Evolutionary conservation across 306 rosid genomes (phyloP), one percentile per base, ranked within the genome.

Genomic region (Cyclanthera cordifolia): DNA sequence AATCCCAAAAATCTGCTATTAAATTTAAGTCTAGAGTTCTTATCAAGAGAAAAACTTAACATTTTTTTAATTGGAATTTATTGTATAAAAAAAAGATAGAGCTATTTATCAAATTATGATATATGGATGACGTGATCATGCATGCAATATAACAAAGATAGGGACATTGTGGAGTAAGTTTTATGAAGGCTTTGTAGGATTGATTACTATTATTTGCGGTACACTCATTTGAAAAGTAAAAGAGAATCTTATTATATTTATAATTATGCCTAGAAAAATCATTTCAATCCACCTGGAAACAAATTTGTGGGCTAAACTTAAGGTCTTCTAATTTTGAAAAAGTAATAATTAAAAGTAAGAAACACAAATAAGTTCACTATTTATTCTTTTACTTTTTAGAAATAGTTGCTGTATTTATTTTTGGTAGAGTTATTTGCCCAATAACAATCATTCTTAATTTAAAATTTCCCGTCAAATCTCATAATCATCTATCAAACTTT

Each of bases 41-140:
- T 34, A 34, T 34, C 41, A 34, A n/a, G n/a, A n/a, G n/a, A n/a
- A n/a, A n/a, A n/a, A 37, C 43, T 37, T 4, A 0, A 3, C 8
- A 0, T 37, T 37, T 37, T 8, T 7, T 34, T 34, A 0, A 34
- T 34, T 34, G 0, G 8, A 1, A 5, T 37, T 52, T 20, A 5
- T 20, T 17, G 11, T 20, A 8, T 1, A 10, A 4, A 24, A 17
- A 32, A 25, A 25, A n/a, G 11, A 49, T 4, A 32, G 15, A 34
- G 5, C 13, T 20, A 41, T 39, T 17, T 12, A 63, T 20, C 1
- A 43, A 64, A 64, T 64, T 43, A 65, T 65, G 70, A 65, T 23
- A 65, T 23, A 65, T 23, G 53, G 15, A 65, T 65, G 70, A 65
- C 70, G 70, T 45, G 2, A 45, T 65, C 14, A 45, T 61, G 69